Percentiles rank a stretch among this genome's conserved stretches.
These are phyloP conservation scores for Hypoxylon sp. DNA, from an alignment of 2,329 filamentous ascomycete species.

Conservation along the genomic window DNA sequence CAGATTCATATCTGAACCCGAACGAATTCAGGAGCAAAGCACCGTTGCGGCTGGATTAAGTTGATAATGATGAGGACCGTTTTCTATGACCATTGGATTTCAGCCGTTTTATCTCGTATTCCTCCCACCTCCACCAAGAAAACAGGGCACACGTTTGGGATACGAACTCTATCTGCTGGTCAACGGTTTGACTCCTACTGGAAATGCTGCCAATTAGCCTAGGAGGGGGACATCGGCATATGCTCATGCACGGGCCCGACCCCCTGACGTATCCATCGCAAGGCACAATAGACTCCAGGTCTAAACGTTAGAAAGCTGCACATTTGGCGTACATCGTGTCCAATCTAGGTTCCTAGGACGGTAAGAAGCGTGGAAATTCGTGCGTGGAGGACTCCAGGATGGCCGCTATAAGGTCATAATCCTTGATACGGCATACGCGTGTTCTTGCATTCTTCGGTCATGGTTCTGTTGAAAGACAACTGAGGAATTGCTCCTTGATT, in stretches of 20 bases:
- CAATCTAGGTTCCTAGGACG: slow-evolving; percentile 18
- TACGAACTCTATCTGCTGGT: slow-evolving; percentile 23
- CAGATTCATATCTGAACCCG: neutral
- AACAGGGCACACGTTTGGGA: slow-evolving; percentile 32
- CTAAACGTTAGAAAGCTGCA: slow-evolving; percentile 22
- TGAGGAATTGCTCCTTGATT: neutral
- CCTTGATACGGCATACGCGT: slow-evolving; percentile 27
- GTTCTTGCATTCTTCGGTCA: slow-evolving; percentile 9
- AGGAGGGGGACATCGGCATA: slow-evolving; percentile 13
- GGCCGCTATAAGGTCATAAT: slow-evolving; percentile 35
- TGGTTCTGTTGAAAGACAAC: slow-evolving; percentile 6
- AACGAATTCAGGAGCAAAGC: neutral
- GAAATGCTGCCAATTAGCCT: neutral
- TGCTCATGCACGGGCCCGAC: slow-evolving; percentile 1
- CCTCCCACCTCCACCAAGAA: neutral
- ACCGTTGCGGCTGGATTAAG: slow-evolving; percentile 2
- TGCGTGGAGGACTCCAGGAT: slow-evolving; percentile 12
- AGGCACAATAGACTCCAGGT: slow-evolving; percentile 29
- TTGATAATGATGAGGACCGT: slow-evolving; percentile 1
- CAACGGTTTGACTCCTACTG: neutral
- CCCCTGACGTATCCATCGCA: slow-evolving; percentile 1
- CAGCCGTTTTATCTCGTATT: slow-evolving; percentile 32
- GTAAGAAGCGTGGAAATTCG: neutral
- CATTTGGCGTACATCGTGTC: slow-evolving; percentile 10
- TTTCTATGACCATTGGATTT: slow-evolving; percentile 37